phyloP scores from a whole-genome alignment of 768 basidiomycete species.

The Flagelloscypha sp. region DNA sequence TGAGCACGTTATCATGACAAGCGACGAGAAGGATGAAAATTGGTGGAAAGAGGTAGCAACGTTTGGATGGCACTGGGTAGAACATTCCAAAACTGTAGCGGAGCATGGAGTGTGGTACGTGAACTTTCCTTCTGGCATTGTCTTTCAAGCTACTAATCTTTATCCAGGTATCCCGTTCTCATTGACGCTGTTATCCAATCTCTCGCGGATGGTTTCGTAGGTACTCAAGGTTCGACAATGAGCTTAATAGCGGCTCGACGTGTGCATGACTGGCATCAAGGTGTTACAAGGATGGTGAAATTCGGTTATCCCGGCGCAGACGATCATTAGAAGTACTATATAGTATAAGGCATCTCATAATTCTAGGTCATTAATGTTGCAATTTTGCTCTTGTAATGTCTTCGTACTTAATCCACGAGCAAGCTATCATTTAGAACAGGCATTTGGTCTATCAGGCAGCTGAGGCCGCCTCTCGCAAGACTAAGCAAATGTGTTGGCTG shows the following conservation, averaged over 20 bases:
- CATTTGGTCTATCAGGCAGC: too few relatives aligned
- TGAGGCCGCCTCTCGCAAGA: too few relatives aligned
- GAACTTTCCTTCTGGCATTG: too few relatives aligned
- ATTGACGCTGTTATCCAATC: conserved; percentile 41
- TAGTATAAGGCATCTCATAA: too few relatives aligned
- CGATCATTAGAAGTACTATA: background rate
- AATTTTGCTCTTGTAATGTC: too few relatives aligned
- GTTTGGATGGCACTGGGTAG: conserved; percentile 28
- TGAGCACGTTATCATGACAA: conserved; percentile 31
- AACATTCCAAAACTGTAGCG: conserved; percentile 26
- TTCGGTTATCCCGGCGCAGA: conserved; percentile 32
- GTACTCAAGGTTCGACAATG: conserved; percentile 40
- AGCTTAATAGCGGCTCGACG: conserved; percentile 32
- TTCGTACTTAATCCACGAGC: too few relatives aligned
- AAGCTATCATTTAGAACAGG: too few relatives aligned
- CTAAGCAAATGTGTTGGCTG: too few relatives aligned
- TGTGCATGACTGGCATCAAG: conserved; percentile 37
- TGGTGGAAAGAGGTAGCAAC: conserved; percentile 30
- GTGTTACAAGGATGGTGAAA: conserved; percentile 24
- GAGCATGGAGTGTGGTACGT: conserved; percentile 27
- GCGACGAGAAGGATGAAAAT: conserved; percentile 30
- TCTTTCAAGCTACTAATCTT: too few relatives aligned
- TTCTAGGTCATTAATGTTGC: too few relatives aligned
- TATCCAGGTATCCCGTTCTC: conserved; percentile 35
- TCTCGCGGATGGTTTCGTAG: conserved; percentile 37